A percentile compares a stretch with the other conserved stretches of the same genome.
phyloP scores from a whole-genome alignment of 176 grass and related monocot genomes.

The Phoenix roebelenii region DNA sequence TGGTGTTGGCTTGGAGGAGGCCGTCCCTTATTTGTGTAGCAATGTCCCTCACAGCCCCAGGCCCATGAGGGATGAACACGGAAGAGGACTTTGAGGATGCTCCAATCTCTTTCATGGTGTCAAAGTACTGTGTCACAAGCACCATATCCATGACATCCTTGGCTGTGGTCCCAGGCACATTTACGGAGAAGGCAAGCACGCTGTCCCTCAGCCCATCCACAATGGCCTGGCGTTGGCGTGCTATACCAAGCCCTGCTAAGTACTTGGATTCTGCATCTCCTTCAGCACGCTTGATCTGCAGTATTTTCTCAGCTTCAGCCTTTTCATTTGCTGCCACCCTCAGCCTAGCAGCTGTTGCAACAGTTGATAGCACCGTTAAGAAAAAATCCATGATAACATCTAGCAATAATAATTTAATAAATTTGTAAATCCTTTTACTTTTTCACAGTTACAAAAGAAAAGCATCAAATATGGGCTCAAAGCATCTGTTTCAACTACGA shows the following conservation, averaged over 20 bases:
- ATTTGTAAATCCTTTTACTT: no score
- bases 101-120: conserved; percentile 56
- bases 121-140: conserved; percentile 44
- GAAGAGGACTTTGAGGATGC: conserved; percentile 45
- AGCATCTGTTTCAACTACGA: no score
- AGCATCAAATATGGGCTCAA: no score
- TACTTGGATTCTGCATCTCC: conserved; percentile 63
- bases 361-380: no score
- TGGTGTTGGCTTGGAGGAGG: conserved; percentile 22
- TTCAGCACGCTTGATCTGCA: conserved; percentile 51
- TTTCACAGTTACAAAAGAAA: no score
- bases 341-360: conserved; percentile 43
- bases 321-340: conserved; percentile 49
- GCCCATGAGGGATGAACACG: conserved; percentile 59
- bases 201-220: conserved; percentile 55
- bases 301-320: conserved; percentile 57
- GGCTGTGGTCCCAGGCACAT: conserved; percentile 38
- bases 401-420: no score
- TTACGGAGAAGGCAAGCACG: conserved; percentile 54
- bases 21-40: conserved; percentile 42
- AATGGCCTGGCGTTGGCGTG: conserved; percentile 52
- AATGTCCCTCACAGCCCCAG: conserved; percentile 39
- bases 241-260: conserved; percentile 44
- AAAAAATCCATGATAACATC: no score
- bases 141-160: conserved; percentile 64